Evolutionary conservation across 768 basidiomycete species (phyloP), one percentile per base, ranked within the genome.

Genomic region (Kwoniella sp.): DNA sequence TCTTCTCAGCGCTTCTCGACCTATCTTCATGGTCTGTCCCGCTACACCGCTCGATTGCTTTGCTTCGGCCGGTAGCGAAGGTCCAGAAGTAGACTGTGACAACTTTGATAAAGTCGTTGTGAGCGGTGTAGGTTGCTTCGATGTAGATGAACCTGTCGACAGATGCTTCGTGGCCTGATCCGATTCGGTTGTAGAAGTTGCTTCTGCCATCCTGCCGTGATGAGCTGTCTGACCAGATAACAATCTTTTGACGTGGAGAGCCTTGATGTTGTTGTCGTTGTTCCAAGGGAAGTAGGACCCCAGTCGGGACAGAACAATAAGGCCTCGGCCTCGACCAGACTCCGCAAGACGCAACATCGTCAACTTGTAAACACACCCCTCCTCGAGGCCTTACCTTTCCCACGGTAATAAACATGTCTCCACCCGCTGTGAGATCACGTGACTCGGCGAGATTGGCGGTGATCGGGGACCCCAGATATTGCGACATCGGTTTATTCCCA

Each of bases 21-120:
- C 51, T 1, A 68, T 25, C n/a, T 56, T 45, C 52, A 64, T 41
- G 7, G 62, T 64, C 55, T 64, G 57, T 22, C 56, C n/a, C 1
- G 67, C 47, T 41, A 64, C 45, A n/a, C 51, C 31, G 17, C 41
- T 45, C 41, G 41, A 9, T 26, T 61, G 28, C 29, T 56, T 25
- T 20, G 25, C 12, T n/a, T 61, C 63, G 8, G 31, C 28, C n/a
- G 61, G 51, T 20, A 68, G 7, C 4, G 61, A 29, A 4, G 67
- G 67, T 30, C 67, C 37, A 7, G 67, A 68, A 1, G 61, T 64
- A 11, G 67, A 52, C 53, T 58, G 57, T 11, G 67, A 68, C 29
- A 68, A 28, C 25, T 58, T 63, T 8, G 67, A 68, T 0, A 68
- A 37, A 4, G 67, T 68, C 2, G 61, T 47, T n/a, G 62, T 60